A percentile compares a stretch with the other conserved stretches of the same genome.
Evolutionary conservation across 192 early-diverging fungal species (phyloP).

Genomic region (Entomortierella chlamydospora): DNA sequence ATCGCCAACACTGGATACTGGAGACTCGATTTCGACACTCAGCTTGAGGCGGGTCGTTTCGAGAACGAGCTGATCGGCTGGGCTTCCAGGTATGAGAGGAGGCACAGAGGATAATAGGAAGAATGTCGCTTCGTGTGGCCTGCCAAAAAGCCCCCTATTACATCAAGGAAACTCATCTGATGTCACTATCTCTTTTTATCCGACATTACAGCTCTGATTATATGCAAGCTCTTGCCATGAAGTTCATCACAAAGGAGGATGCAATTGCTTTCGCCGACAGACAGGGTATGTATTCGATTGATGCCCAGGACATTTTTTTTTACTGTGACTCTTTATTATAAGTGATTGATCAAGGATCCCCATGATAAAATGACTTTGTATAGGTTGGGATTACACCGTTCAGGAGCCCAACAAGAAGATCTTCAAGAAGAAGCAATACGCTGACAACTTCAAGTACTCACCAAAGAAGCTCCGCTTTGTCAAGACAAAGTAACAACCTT

Average conservation of each 20-base stretch:
- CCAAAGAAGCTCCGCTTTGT: slow-evolving; percentile 81
- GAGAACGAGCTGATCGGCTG: slow-evolving; percentile 96
- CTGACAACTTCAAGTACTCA: slow-evolving; percentile 92
- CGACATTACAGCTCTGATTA: slow-evolving; percentile 76
- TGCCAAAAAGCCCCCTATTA: background rate
- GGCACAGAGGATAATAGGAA: too few species aligned
- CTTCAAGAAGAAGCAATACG: slow-evolving; percentile 88
- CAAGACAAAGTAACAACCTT: slow-evolving; percentile 80
- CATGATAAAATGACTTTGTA: background rate
- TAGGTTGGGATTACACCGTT: slow-evolving; percentile 89
- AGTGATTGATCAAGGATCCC: too few species aligned
- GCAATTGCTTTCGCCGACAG: slow-evolving; percentile 96
- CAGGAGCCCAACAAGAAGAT: slow-evolving; percentile 87
- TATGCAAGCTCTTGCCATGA: slow-evolving; percentile 82
- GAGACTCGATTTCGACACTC: slow-evolving; percentile 92
- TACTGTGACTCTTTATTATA: background rate
- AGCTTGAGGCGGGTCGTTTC: slow-evolving; percentile 84
- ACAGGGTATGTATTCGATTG: slow-evolving; percentile 66
- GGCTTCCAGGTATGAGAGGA: slow-evolving; percentile 71
- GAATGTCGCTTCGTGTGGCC: background rate
- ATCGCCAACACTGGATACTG: slow-evolving; percentile 81
- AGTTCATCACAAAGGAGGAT: slow-evolving; percentile 88
- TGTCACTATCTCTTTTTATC: too few species aligned
- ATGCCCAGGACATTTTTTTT: slow-evolving; percentile 1
- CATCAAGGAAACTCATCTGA: too few species aligned